Evolutionary conservation across 305 asterid genomes (phyloP).

Genomic region (Ilex paraguariensis): DNA sequence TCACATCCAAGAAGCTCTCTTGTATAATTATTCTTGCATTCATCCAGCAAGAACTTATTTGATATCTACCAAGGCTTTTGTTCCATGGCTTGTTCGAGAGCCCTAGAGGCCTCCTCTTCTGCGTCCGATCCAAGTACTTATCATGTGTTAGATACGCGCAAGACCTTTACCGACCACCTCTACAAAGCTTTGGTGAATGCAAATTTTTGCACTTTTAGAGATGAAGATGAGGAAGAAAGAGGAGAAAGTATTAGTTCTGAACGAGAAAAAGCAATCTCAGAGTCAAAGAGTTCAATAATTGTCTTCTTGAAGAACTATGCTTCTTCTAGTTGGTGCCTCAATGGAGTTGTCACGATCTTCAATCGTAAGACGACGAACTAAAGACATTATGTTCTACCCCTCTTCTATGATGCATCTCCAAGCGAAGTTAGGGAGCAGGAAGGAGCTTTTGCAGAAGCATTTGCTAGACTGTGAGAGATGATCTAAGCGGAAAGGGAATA

Average conservation of each 20-base stretch:
- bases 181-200: too few relatives aligned
- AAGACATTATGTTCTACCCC: slow-evolving; percentile 12
- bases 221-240: background rate
- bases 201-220: too few relatives aligned
- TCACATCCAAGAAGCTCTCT: too few relatives aligned
- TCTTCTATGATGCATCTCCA: slow-evolving; percentile 12
- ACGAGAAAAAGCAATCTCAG: background rate
- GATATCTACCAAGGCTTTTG: background rate
- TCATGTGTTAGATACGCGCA: background rate
- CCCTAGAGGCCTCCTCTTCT: background rate
- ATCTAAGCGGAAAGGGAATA: background rate
- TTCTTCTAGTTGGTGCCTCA: too few relatives aligned
- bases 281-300: too few relatives aligned
- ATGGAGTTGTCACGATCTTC: too few relatives aligned
- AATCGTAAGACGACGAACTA: background rate
- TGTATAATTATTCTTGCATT: too few relatives aligned
- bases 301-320: too few relatives aligned
- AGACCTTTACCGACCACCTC: too few relatives aligned
- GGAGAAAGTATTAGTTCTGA: background rate
- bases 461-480: background rate
- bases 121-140: background rate
- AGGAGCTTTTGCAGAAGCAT: slow-evolving; percentile 6
- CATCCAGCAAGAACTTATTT: too few relatives aligned
- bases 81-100: background rate
- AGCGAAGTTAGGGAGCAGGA: slow-evolving; percentile 9